Conservation (phyloP, 805 yeast genomes). For the Candida coleopterorum region DNA sequence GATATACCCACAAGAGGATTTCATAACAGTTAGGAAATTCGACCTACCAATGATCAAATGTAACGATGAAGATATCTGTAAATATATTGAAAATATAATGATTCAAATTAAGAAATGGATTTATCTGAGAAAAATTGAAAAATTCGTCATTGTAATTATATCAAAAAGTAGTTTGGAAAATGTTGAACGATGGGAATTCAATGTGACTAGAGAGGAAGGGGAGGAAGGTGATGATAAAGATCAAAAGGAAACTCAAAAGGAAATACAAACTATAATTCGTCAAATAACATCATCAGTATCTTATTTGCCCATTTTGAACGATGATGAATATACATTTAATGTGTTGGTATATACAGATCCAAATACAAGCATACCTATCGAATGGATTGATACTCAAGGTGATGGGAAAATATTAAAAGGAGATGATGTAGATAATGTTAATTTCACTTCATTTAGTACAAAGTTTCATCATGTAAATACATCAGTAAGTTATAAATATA, state of each 20-base stretch:
- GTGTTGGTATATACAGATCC: constrained; percentile 80
- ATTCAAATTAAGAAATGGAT: constrained; percentile 70
- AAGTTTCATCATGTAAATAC: constrained; percentile 68
- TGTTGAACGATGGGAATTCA: constrained; percentile 86
- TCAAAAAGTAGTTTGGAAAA: constrained; percentile 61
- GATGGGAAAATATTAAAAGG: constrained; percentile 54
- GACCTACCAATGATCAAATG: constrained; percentile 71
- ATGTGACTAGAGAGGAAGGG: constrained; percentile 39
- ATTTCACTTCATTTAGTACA: constrained; percentile 65
- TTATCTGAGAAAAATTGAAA: constrained; percentile 59
- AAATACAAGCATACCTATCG: constrained; percentile 60
- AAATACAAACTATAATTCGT: constrained; percentile 80
- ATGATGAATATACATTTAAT: constrained; percentile 66
- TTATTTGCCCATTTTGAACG: constrained; percentile 67
- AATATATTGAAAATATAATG: constrained; percentile 64
- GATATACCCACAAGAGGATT: constrained; percentile 83
- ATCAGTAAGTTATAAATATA: constrained; percentile 53
- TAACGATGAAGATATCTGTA: constrained; percentile 69
- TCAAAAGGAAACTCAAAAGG: constrained; percentile 54
- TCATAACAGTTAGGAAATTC: constrained; percentile 70
- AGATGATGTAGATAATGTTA: constrained; percentile 56
- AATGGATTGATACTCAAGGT: constrained; percentile 72
- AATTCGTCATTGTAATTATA: constrained; percentile 68
- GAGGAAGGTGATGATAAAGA: constrained; percentile 26
- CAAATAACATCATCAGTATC: constrained; percentile 88